Percentiles rank a stretch among this genome's conserved stretches.
phyloP scores from a whole-genome alignment of 257 asterid species.

The Solanum rostratum region DNA sequence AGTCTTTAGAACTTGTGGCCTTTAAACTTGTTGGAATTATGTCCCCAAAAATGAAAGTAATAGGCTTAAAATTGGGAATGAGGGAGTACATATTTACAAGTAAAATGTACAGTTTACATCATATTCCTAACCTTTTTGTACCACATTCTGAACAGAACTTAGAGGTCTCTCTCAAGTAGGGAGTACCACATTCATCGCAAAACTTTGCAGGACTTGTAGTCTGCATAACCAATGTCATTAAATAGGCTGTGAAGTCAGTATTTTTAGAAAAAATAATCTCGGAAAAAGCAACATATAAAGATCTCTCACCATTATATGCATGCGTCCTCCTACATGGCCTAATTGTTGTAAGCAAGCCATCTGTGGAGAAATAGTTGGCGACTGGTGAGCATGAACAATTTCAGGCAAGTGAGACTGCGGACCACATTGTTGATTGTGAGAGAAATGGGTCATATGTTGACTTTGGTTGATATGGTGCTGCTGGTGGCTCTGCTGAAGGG shows the following conservation, averaged over 20 bases:
- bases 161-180: conserved; percentile 70
- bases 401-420: conserved; percentile 69
- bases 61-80: background rate
- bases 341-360: conserved; percentile 62
- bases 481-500: conserved; percentile 52
- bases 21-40: too few relatives aligned
- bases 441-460: conserved; percentile 47
- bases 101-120: conserved; percentile 7
- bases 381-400: conserved; percentile 62
- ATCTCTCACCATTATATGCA: conserved; percentile 58
- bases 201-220: conserved; percentile 83
- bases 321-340: conserved; percentile 69
- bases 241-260: background rate
- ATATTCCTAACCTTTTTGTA: conserved; percentile 66
- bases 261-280: background rate
- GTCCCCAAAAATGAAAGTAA: background rate
- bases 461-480: conserved; percentile 57
- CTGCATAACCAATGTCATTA: conserved; percentile 19
- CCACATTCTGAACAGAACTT: conserved; percentile 95
- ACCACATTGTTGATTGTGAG: conserved; percentile 64
- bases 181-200: conserved; percentile 86
- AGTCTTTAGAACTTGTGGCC: too few relatives aligned
- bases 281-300: background rate
- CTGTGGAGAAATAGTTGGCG: conserved; percentile 51
- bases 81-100: background rate